Percentiles rank a stretch among this genome's conserved stretches.
Conservation (phyloP, 73 alveolate species). For the Uronychia binucleata region DNA sequence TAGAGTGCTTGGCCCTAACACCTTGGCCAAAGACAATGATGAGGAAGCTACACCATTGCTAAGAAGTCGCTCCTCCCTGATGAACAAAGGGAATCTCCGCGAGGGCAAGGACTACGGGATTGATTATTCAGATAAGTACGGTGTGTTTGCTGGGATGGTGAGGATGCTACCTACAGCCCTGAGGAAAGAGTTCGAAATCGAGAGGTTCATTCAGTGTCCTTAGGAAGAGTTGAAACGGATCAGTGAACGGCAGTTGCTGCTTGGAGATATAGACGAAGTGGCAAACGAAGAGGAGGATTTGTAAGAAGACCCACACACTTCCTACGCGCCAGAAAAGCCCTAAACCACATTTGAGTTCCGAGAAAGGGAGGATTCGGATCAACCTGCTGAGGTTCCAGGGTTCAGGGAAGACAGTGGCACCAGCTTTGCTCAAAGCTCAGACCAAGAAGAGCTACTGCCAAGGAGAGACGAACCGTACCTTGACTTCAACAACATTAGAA, state of each 20-base stretch:
- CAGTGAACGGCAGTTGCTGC: neutral
- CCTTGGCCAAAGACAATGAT: neutral
- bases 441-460: too few species aligned
- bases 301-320: too few species aligned
- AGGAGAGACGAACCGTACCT: too few species aligned
- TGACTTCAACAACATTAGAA: too few species aligned
- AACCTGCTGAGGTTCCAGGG: too few species aligned
- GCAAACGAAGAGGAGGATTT: neutral
- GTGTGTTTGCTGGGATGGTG: neutral
- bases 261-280: too few species aligned
- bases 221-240: neutral
- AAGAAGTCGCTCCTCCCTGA: too few species aligned
- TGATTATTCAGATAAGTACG: neutral
- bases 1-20: neutral
- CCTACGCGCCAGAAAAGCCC: too few species aligned
- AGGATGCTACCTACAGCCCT: neutral
- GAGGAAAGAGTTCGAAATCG: neutral
- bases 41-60: neutral
- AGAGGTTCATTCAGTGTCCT: neutral
- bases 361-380: too few species aligned
- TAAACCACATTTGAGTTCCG: too few species aligned
- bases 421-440: too few species aligned
- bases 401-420: too few species aligned
- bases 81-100: neutral
- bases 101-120: neutral